Percentiles rank a stretch among this genome's conserved stretches.
Evolutionary conservation across 2,329 filamentous ascomycete species (phyloP).

Genomic region (Pseudogymnoascus verrucosus): DNA sequence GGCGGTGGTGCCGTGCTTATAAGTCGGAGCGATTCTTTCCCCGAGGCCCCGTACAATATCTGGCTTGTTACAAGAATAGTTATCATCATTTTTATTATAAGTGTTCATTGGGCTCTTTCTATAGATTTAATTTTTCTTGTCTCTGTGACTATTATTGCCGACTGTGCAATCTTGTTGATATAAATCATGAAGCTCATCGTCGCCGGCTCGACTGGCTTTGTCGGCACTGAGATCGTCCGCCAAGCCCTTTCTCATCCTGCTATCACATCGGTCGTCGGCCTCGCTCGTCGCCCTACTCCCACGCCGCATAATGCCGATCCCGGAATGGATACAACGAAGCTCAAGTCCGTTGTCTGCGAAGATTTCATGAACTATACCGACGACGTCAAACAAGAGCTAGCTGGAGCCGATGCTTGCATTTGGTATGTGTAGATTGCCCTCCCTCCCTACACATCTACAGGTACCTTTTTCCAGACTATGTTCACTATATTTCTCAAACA

Average conservation of each 20-base stretch:
- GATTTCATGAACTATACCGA: constrained; percentile 27
- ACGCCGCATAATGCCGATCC: background rate
- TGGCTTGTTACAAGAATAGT: background rate
- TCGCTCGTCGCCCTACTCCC: constrained; percentile 19
- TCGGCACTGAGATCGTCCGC: too few species aligned
- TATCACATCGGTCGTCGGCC: constrained; percentile 22
- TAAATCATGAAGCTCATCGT: too few species aligned
- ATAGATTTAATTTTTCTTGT: too few species aligned
- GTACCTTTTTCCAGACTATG: constrained; percentile 27
- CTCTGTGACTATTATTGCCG: background rate
- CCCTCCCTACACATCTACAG: constrained; percentile 28
- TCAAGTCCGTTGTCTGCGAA: constrained; percentile 23
- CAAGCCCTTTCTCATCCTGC: constrained; percentile 16
- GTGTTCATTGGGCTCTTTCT: too few species aligned
- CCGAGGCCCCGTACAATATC: background rate
- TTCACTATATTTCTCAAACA: constrained; percentile 30
- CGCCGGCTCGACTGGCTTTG: too few species aligned
- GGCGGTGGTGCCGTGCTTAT: too few species aligned
- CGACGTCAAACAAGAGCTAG: constrained; percentile 22
- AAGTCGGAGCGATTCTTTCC: background rate
- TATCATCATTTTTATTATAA: background rate
- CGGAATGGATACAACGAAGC: constrained; percentile 18
- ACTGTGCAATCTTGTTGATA: too few species aligned
- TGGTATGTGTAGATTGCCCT: constrained; percentile 32
- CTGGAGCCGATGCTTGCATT: constrained; percentile 28